Evolutionary conservation across 305 asterid species (phyloP).

Genomic region (Fraxinus latifolia): DNA sequence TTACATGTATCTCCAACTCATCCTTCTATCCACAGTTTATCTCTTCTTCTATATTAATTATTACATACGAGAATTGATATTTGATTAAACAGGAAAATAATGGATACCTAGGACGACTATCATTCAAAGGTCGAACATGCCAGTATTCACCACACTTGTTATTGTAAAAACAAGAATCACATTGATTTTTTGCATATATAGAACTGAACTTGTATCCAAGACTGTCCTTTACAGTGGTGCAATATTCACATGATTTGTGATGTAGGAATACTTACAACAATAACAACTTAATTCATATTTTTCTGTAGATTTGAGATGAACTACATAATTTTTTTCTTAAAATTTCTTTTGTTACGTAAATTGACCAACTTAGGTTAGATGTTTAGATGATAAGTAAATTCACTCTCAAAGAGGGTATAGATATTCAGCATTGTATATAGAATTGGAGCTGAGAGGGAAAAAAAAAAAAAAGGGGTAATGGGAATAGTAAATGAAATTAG

Average conservation of each 20-base stretch:
- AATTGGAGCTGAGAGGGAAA: not conserved
- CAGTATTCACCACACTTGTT: not conserved
- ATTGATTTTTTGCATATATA: not conserved
- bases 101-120: not conserved
- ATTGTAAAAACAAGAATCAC: not conserved
- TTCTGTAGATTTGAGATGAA: not conserved
- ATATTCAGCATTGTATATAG: not conserved
- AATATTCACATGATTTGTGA: not conserved
- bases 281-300: not conserved
- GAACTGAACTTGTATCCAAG: not conserved
- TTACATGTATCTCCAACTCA: conserved; percentile 43
- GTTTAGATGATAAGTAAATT: not conserved
- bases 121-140: not conserved
- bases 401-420: not conserved
- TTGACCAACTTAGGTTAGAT: not conserved
- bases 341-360: not conserved
- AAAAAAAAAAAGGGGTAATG: not conserved
- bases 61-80: not conserved
- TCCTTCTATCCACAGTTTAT: conserved; percentile 51
- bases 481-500: not conserved
- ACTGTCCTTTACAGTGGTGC: not conserved
- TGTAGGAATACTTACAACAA: not conserved
- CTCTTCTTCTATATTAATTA: conserved; percentile 3
- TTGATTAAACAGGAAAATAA: not conserved
- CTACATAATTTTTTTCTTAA: not conserved